Base-by-base conservation (phyloP, 495 filamentous ascomycete genomes). In the Xylaria acuta region DNA sequence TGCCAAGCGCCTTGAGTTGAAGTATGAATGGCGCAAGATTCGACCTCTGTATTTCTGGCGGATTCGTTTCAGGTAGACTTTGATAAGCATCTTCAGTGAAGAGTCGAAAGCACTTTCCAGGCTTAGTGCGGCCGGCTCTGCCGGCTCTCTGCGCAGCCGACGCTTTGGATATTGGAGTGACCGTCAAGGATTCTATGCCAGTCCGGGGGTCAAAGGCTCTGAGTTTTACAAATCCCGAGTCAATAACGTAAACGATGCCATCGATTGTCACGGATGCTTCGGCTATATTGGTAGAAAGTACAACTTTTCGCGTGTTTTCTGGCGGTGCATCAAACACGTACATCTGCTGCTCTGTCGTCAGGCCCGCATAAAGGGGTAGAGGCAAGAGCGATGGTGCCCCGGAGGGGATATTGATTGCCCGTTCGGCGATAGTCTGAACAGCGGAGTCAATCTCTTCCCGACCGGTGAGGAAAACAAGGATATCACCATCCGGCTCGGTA, bases 251-350 rank as follows among this genome's bases (percentile, higher is more conserved):
- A 59, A 94, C 90, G 73, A 98, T 93, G 6, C 94, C 94, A 69
- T 97, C 92, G 56, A 99, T 97, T 9, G 96, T 99, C 20, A 99
- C 90, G 0, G 92, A 95, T 25, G 96, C 97, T 83, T 99, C 96
- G 43, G 96, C 94, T 73, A 99, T 98, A 79, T 98, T 98, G 59
- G 96, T 98, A 4, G 93, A 94, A 71, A 99, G 90, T 56, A 99
- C 92, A 41, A 97, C 93, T 79, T 98, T 99, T 18, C 96, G 86
- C 30, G 90, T 92, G 73, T 94, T 94, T 73, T 93, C 92, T 14
- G 93, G 93, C 11, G 96, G 86, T 54, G 91, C 88, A 73, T 97
- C 94, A 73, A 99, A 98, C 62, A 98, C 92, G 70, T 94, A 94
- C 84, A 97, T 91, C 77, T 99, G 96, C 76, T 97, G 89, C 58